These are phyloP conservation scores for Talaromyces sp. DNA, from an alignment of 2,329 filamentous ascomycete genomes.

Conservation along the genomic window DNA sequence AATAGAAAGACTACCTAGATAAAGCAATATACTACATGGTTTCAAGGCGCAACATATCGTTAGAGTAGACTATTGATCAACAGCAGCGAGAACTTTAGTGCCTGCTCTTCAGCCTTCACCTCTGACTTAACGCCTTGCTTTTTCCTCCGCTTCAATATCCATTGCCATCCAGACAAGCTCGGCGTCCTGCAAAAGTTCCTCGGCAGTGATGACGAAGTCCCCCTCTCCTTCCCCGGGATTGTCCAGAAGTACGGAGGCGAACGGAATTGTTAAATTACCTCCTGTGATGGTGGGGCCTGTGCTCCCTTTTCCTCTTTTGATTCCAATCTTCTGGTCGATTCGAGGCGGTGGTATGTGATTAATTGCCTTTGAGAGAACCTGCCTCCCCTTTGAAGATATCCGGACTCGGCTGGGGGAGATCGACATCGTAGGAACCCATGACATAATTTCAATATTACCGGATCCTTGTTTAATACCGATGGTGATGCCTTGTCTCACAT, in stretches of 20 bases:
- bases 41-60: no score
- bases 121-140: background rate
- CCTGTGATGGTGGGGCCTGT: conserved; percentile 3
- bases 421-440: conserved; percentile 5
- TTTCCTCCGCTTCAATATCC: background rate
- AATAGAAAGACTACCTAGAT: no score
- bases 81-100: no score
- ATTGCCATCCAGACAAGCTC: background rate
- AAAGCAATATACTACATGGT: no score
- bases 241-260: conserved; percentile 6
- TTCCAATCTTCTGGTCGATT: conserved; percentile 1
- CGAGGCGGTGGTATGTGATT: conserved; percentile 1
- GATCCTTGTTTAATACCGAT: conserved; percentile 9
- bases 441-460: conserved; percentile 10
- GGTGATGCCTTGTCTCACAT: conserved; percentile 7
- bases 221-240: conserved; percentile 6
- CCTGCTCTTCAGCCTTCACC: no score
- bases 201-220: conserved; percentile 7
- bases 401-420: background rate
- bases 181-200: background rate
- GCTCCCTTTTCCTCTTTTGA: conserved; percentile 6
- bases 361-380: background rate
- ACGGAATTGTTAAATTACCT: conserved; percentile 3
- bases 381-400: background rate
- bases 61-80: no score